Base-by-base conservation (phyloP, 23 red algal genomes). In the Rhodosorus marinus region DNA sequence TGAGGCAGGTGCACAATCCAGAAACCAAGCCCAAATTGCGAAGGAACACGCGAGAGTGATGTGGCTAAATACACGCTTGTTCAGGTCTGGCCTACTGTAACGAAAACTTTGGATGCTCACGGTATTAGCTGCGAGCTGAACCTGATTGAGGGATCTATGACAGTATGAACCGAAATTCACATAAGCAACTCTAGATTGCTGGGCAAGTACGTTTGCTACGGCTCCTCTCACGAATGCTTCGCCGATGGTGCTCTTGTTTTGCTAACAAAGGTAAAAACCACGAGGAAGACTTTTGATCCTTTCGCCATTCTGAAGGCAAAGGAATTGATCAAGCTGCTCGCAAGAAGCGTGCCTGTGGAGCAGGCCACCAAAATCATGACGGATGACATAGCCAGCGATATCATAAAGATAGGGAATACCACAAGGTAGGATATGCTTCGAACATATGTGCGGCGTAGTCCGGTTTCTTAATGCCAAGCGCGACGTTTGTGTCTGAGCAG, bases 91-190 rank as follows among this genome's bases (percentile, higher is more conserved):
- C 75, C 64, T 19, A 56, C 41, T 29, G 90, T 98, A 29, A 81
- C 56, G 21, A 34, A 65, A 15, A 46, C 61, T 32, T 52, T 98
- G 64, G 66, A 68, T n/a, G 52, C 68, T 29, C 41, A 57, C 30
- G 70, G 52, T 40, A 59, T 98, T 29, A 40, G 33, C 30, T 70
- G 62, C 51, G 35, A 74, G 49, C 74, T 98, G 54, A 74, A 98
- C 35, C 59, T 98, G 9, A 51, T 98, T 2, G 81, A 98, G 51
- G 90, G 90, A 11, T 67, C 72, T 36, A 98, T 98, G 90, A 79
- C 63, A 8, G 90, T 98, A 11, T 27, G 9, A 20, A n/a, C n/a
- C n/a, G n/a, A n/a, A n/a, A n/a, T n/a, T n/a, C n/a, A n/a, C n/a
- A n/a, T n/a, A n/a, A n/a, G n/a, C n/a, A n/a, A n/a, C n/a, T n/a